Evolutionary conservation across 2,329 filamentous ascomycete genomes (phyloP), one percentile per base, ranked within the genome.

Genomic region (Aspergillus phoenicis): DNA sequence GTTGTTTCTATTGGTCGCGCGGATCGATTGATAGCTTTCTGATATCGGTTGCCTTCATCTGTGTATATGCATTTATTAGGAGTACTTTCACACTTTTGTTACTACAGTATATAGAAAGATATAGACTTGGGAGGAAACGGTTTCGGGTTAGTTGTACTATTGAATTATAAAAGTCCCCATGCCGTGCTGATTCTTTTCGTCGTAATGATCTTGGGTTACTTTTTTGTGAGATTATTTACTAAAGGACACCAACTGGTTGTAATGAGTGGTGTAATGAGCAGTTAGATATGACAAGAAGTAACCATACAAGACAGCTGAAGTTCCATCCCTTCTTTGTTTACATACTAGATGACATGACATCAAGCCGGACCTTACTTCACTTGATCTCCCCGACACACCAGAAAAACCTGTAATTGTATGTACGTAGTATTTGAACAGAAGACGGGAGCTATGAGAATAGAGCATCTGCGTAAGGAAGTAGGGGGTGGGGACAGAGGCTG

Each of bases 401-500:
- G 33, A 36, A 36, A 36, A 36, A 2, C 11, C 11, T 13, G 8
- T 52, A 20, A n/a, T 43, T 39, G 59, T 55, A 33, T 59, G 55
- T 59, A 58, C 57, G 57, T 55, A 65, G 58, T 60, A 47, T 57
- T 15, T 15, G 8, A 61, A 56, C 57, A 53, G 52, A 58, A 60
- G 38, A 22, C 10, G 22, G 41, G 41, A 17, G 17, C 8, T 45
- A 11, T 22, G n/a, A 13, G 5, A 22, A 45, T 17, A 45, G 41
- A 45, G 24, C 10, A 45, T 10, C 20, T 20, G 20, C 2, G 20
- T 20, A 10, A 17, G 39, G n/a, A 43, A n/a, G 17, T 15, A 43
- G 48, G 28, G 62, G 28, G 28, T 30, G 60, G 64, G 56, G 53
- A 62, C 36, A 59, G 71, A 24, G 68, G 70, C 51, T 63, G 71